Percentiles rank a stretch among this genome's conserved stretches.
Conservation (phyloP, 495 filamentous ascomycete species). For the Hamigera avellanea region DNA sequence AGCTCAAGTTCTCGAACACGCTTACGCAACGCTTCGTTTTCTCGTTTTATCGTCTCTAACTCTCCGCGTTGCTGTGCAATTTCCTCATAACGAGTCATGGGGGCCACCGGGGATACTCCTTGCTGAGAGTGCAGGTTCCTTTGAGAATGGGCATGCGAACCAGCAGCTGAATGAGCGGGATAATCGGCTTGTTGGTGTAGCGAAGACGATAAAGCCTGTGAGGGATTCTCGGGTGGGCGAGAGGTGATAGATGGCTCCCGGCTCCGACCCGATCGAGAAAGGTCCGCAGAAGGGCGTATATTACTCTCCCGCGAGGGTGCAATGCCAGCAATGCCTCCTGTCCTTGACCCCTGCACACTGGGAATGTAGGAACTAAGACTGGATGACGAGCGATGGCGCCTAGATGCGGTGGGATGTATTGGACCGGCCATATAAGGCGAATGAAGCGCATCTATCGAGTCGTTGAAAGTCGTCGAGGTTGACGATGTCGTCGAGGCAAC, state of each 20-base stretch:
- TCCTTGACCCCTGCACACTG: conserved; percentile 32
- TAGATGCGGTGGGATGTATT: conserved; percentile 42
- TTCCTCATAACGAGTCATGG: conserved; percentile 52
- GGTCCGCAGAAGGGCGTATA: conserved; percentile 13
- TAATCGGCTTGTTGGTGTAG: conserved; percentile 21
- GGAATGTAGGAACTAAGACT: conserved; percentile 42
- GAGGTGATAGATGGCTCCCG: conserved; percentile 33
- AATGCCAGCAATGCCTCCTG: conserved; percentile 35
- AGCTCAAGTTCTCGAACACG: conserved; percentile 65
- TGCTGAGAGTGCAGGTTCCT: conserved; percentile 21
- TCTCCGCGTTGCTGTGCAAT: conserved; percentile 55
- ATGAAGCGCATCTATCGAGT: conserved; percentile 32
- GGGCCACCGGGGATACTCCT: conserved; percentile 10
- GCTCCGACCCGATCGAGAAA: conserved; percentile 19
- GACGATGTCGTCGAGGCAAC: conserved; percentile 74
- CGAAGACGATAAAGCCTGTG: conserved; percentile 17
- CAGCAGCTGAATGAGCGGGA: conserved; percentile 14
- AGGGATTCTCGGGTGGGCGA: conserved; percentile 22
- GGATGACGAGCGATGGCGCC: conserved; percentile 54
- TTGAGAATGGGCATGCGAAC: conserved; percentile 18
- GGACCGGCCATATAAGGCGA: conserved; percentile 39
- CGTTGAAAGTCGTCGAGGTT: conserved; percentile 49
- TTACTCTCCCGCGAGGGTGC: conserved; percentile 33
- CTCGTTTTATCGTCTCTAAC: conserved; percentile 59
- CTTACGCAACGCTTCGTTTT: conserved; percentile 68